Evolutionary conservation across 495 filamentous ascomycete species (phyloP), one percentile per base, ranked within the genome.

Genomic region (Penicillium paradoxum): DNA sequence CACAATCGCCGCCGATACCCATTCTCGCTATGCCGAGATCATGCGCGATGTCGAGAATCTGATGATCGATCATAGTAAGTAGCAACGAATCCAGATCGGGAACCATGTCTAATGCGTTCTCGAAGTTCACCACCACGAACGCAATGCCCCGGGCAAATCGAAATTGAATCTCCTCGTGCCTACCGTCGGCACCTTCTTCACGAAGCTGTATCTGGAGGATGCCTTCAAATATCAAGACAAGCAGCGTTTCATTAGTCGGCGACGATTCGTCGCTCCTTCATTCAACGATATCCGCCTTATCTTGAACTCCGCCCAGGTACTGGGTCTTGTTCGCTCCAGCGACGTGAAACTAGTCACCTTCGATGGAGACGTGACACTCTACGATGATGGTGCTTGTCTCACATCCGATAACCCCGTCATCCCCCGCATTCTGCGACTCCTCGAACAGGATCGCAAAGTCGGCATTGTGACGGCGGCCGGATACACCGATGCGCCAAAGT

Each of bases 381-480:
- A 97, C 67, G 90, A 96, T 56, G 92, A 98, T 63, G 95, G 92
- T 10, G 75, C 89, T 58, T 88, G 81, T 54, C 77, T 98, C 37
- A 83, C 80, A 30, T 65, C 79, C 2, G 75, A 79, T 17, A 95
- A 85, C 68, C 86, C 89, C 0, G 86, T 95, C 11, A 90, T 97
- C 49, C 67, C 83, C 0, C 83, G 88, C 6, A 83, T 98, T 36
- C 67, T 96, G 13, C 75, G 77, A n/a, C 73, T 90, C 3, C 72
- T 90, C 29, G 54, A 55, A 8, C 74, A 72, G 40, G 81, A 76
- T 4, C 83, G 87, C 55, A 85, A 86, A 56, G 82, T 98, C 51
- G 95, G 90, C 37, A 97, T 98, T 62, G 93, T 98, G 24, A 98
- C 95, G 0, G 95, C 93, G 5, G 93, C 95, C 10, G 95, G 95